Base-by-base conservation (phyloP, 352 stramenopile genomes). In the Phytophthora macrochlamydospora region DNA sequence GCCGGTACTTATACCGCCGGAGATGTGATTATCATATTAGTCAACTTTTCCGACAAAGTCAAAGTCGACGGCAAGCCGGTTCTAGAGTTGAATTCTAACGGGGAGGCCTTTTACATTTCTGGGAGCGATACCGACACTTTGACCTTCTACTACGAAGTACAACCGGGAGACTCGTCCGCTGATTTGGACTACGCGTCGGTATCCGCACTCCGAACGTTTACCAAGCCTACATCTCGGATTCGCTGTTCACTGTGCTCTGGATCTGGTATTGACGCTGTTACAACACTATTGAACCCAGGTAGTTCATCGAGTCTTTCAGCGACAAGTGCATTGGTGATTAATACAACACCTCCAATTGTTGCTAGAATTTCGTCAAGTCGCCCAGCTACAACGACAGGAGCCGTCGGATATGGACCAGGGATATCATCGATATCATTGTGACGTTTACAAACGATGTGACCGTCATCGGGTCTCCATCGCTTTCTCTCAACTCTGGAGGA, bases 1-100 rank as follows among this genome's bases (percentile, higher is more conserved):
- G 65, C 83, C 40, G 86, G 73, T 30, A 80, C 59, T 0, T 96
- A 96, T 61, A 83, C 76, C 18, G 71, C 67, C 12, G 85, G 87
- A 24, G 85, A 94, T 45, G 69, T 83, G 0, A 76, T 96, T 29
- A 58, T 87, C 28, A 48, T 95, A 8, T 61, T 80, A 1, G 56
- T 94, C 0, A 55, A 66, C 11, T 94, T 96, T 42, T 81, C 79
- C 0, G 51, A 65, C 1, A 59, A 52, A 0, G 85, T 96, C 1
- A 35, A 77, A 11, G 79, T 94, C 0, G 64, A 80, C 5, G 87
- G 85, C 0, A 64, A 54, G 14, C 81, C 83, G 0, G 59, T 85
- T 13, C 62, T 96, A 14, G 83, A 92, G 43, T 59, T 96, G 8
- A 87, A 92, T 54, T 94, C 84, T 3, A 78, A 79, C 2, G 85